Conservation (phyloP, 371 early-diverging fungal genomes). For the Mortierella sp. region DNA sequence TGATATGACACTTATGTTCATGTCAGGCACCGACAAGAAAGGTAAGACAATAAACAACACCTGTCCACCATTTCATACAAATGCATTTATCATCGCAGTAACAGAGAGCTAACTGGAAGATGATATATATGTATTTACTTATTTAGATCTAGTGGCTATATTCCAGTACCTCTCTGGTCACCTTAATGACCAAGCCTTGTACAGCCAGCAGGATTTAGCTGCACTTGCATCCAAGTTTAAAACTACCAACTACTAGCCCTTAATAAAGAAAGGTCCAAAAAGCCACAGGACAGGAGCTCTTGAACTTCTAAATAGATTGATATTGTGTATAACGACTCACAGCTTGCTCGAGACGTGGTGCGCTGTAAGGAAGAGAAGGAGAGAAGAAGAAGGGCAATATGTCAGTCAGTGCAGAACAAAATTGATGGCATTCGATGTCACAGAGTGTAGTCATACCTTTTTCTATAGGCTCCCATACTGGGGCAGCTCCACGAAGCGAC, state of each 20-base stretch:
- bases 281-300: neutral
- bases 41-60: neutral
- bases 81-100: neutral
- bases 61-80: neutral
- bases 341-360: conserved; percentile 22
- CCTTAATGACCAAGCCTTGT: conserved; percentile 7
- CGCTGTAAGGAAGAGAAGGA: neutral
- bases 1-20: conserved; percentile 77
- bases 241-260: conserved; percentile 16
- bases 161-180: conserved; percentile 32
- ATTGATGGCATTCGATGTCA: neutral
- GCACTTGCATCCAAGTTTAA: conserved; percentile 41
- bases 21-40: conserved; percentile 65
- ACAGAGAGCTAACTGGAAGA: neutral
- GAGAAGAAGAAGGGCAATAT: neutral
- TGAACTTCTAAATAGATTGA: neutral
- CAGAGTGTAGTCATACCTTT: conserved; percentile 19
- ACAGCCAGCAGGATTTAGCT: conserved; percentile 28
- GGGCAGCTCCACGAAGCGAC: conserved; percentile 49
- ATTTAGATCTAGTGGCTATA: conserved; percentile 30
- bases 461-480: conserved; percentile 49
- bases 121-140: neutral
- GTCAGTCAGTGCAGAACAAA: neutral
- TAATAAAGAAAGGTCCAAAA: neutral
- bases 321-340: neutral